These are phyloP conservation scores for Dissophora globulifera DNA, from an alignment of 192 early-diverging fungal genomes.

Conservation along the genomic window DNA sequence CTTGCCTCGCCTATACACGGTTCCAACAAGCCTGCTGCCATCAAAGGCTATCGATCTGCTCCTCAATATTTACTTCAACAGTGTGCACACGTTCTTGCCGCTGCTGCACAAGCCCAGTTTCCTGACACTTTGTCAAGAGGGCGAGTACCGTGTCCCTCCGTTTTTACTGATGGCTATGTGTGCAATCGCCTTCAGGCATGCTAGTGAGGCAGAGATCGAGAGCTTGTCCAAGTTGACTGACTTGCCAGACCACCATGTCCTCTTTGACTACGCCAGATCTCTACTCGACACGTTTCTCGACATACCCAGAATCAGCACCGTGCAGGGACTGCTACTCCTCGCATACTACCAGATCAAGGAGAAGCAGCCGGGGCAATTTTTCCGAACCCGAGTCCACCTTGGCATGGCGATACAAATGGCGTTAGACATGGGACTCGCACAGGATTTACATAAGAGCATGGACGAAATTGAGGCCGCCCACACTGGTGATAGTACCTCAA, in stretches of 20 bases:
- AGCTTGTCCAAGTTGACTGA: not conserved
- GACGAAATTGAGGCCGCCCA: not conserved
- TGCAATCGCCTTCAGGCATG: conserved; percentile 53
- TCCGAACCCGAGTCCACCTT: conserved; percentile 55
- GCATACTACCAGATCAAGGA: conserved; percentile 61
- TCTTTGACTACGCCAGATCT: conserved; percentile 30
- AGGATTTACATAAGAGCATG: not conserved
- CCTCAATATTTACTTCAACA: conserved; percentile 62
- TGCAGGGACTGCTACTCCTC: conserved; percentile 63
- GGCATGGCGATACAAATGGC: conserved; percentile 72
- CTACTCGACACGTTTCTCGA: conserved; percentile 60
- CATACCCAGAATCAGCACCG: conserved; percentile 60
- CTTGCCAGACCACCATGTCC: conserved; percentile 16
- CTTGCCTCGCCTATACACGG: conserved; percentile 22
- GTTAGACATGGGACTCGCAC: conserved; percentile 69
- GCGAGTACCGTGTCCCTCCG: conserved; percentile 50
- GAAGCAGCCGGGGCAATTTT: conserved; percentile 52
- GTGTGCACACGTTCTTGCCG: conserved; percentile 64
- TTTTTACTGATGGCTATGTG: conserved; percentile 63
- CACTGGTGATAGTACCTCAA: not conserved
- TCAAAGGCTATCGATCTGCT: conserved; percentile 17
- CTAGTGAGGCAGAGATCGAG: conserved; percentile 8
- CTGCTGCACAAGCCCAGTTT: conserved; percentile 62
- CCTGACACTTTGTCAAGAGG: conserved; percentile 41
- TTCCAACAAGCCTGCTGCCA: conserved; percentile 11